Evolutionary conservation across 2,329 filamentous ascomycete species (phyloP), one percentile per base, ranked within the genome.

Genomic region (Xylaria sp.): DNA sequence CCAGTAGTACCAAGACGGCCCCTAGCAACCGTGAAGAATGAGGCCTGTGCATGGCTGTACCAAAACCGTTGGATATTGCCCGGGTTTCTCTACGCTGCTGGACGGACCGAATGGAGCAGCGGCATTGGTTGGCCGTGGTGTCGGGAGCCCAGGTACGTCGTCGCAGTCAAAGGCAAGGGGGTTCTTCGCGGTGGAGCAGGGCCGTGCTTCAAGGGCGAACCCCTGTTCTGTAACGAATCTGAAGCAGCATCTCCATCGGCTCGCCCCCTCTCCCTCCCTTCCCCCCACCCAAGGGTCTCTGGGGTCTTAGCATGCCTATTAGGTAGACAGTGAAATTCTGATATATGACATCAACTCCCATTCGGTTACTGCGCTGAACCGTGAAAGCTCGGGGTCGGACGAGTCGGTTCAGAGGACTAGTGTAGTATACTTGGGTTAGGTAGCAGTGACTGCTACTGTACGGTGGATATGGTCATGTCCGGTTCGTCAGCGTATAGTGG

Each of bases 141-240:
- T 56, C 57, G 63, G 61, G 43, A 68, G 66, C 13, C 28, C 48
- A 49, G n/a, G 52, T 46, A 63, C 39, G 54, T 33, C 46, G 64
- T 56, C 28, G 23, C 63, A 62, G 52, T 60, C 56, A 33, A 66
- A 46, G 58, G 28, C 51, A 70, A 65, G 60, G 72, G 72, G 72
- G 68, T 70, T 72, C 69, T 72, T 65, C 55, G 70, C 71, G 69
- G 64, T 71, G 67, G 75, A 64, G 61, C 31, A 56, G 64, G 70
- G 33, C 56, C 61, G 66, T 59, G 61, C 59, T 63, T 63, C 60
- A 51, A 61, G 56, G 52, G 56, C 43, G 25, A 51, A 73, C 71
- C 74, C 75, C 71, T 75, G 75, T 75, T 68, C 71, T 78, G 75
- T 73, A 73, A 77, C 76, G 72, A 64, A 74, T 66, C 72, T 78